Evolutionary conservation across 768 basidiomycete species (phyloP), one percentile per base, ranked within the genome.

Genomic region (Russula brevipes): DNA sequence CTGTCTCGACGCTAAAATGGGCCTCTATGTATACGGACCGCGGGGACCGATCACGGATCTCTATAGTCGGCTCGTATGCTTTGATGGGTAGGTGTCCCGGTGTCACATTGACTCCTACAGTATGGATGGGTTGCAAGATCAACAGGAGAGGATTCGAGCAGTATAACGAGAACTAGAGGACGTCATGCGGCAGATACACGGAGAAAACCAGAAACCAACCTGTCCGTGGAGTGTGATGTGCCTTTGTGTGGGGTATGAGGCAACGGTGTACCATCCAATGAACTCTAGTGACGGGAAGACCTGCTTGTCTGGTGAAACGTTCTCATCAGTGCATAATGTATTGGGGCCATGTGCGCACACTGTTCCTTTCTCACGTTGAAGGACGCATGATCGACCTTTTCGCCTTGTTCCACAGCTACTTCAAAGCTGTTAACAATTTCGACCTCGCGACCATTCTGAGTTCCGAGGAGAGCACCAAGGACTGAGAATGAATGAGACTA

Each of bases 371-470:
- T 80, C 53, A 86, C 86, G 11, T 85, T 79, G 8, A 98, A 77
- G 73, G 95, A 98, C 1, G 80, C 88, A 64, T 88, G 85, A 74
- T 98, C 90, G 9, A 96, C 85, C 8, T 77, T 75, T 58, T 81
- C 80, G 46, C 81, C 81, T 38, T 76, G 81, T 59, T 82, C 80
- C 54, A 87, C 78, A 6, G 89, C 88, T 53, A 98, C 79, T 72
- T 99, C 97, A 72, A 98, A 99, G 10, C 91, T 89, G 70, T 98
- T 99, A 62, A 96, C 89, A 71, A 99, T 95, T 76, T 98, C 95
- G 31, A 99, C 89, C 70, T 98, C 92, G 64, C 95, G 85, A 24
- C 95, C 95, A 69, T 85, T 88, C 73, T 98, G 94, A 2, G 91
- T 94, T 12, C 97, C 97, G 36, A 99, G 83, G 4, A 99, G 80